Percentiles rank a stretch among this genome's conserved stretches.
Evolutionary conservation across 208 protist species (phyloP).

Genomic region (Leishmania turanica): DNA sequence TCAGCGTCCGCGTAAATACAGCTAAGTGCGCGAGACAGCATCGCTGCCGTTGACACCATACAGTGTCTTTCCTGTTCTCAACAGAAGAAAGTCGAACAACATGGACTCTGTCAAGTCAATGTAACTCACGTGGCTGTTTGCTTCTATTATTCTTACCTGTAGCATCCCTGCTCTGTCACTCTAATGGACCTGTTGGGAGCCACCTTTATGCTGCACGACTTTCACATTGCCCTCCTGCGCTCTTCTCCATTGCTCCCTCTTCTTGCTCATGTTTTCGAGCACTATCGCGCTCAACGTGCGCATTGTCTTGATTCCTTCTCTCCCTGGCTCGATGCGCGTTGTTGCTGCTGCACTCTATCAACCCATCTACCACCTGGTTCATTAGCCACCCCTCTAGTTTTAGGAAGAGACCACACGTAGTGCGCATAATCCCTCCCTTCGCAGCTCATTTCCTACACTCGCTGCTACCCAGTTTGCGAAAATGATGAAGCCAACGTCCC

Average conservation of each 20-base stretch:
- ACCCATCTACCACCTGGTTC: not conserved
- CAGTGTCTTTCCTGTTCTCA: not conserved
- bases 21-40: not conserved
- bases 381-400: not conserved
- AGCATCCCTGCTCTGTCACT: not conserved
- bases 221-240: not conserved
- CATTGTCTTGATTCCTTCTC: not conserved
- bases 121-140: not conserved
- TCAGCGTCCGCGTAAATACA: not conserved
- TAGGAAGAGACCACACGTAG: not conserved
- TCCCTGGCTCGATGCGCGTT: not conserved
- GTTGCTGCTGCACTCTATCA: not conserved
- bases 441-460: not conserved
- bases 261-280: not conserved
- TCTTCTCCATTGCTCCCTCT: conserved; percentile 7
- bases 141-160: not conserved
- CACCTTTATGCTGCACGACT: not conserved
- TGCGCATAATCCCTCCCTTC: not conserved
- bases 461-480: conserved; percentile 12
- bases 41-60: not conserved
- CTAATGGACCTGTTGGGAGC: not conserved
- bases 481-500: conserved; percentile 82
- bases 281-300: not conserved
- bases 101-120: not conserved
- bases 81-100: not conserved